These are phyloP conservation scores for Verbena officinalis DNA, from an alignment of 257 asterid genomes.

Conservation along the genomic window DNA sequence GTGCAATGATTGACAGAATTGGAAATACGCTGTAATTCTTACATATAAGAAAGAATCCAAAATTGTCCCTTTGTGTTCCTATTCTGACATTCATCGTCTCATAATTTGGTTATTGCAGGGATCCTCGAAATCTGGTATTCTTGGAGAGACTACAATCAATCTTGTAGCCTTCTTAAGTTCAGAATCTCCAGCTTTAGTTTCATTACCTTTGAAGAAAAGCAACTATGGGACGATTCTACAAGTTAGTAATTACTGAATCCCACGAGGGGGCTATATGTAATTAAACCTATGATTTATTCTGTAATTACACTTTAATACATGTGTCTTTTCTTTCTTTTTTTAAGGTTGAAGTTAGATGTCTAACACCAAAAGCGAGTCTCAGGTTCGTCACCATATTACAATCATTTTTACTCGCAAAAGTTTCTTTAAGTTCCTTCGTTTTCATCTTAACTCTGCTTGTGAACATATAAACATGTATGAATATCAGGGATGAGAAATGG, in stretches of 20 bases:
- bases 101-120: constrained; percentile 36
- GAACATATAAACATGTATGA: background rate
- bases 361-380: constrained; percentile 40
- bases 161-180: constrained; percentile 38
- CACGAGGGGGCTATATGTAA: no score
- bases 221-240: constrained; percentile 39
- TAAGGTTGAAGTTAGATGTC: constrained; percentile 55
- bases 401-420: no score
- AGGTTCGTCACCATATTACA: constrained; percentile 32
- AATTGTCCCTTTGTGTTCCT: background rate
- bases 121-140: constrained; percentile 41
- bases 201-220: constrained; percentile 51
- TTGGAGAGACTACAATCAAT: constrained; percentile 47
- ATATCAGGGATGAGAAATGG: constrained; percentile 40
- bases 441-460: background rate
- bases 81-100: background rate
- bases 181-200: constrained; percentile 31
- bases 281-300: no score
- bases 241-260: no score
- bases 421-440: background rate
- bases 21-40: no score
- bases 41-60: no score
- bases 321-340: constrained; percentile 21
- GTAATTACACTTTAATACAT: background rate
- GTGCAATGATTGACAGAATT: no score